Evolutionary conservation across 1,139 yeast genomes (phyloP).

Genomic region (Kluyveromyces marxianus): DNA sequence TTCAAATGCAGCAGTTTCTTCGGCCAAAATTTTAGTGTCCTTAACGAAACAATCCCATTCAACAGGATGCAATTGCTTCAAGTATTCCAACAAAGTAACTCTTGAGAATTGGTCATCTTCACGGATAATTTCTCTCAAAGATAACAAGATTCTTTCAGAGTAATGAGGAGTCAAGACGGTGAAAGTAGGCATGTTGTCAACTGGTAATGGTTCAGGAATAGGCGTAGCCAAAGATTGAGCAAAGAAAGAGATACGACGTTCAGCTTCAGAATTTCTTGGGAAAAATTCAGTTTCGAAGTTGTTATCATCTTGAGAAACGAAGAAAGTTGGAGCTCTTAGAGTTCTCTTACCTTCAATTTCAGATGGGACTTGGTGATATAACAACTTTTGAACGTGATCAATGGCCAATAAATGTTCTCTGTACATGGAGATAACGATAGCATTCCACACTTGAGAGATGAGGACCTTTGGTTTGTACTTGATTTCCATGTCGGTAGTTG

Average conservation of each 20-base stretch:
- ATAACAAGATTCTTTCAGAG: slow-evolving; percentile 89
- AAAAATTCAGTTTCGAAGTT: slow-evolving; percentile 90
- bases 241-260: slow-evolving; percentile 97
- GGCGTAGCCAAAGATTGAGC: slow-evolving; percentile 98
- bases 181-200: slow-evolving; percentile 98
- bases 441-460: slow-evolving; percentile 98
- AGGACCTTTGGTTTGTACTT: slow-evolving; percentile 97
- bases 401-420: slow-evolving; percentile 95
- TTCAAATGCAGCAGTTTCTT: slow-evolving; percentile 87
- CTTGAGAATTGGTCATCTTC: slow-evolving; percentile 98
- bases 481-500: slow-evolving; percentile 98
- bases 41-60: slow-evolving; percentile 99
- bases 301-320: slow-evolving; percentile 95
- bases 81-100: slow-evolving; percentile 89
- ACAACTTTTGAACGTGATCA: slow-evolving; percentile 94
- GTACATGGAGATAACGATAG: slow-evolving; percentile 96
- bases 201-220: slow-evolving; percentile 96
- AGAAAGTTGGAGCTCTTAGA: slow-evolving; percentile 96
- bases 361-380: slow-evolving; percentile 96
- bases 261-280: slow-evolving; percentile 96
- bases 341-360: slow-evolving; percentile 97
- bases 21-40: slow-evolving; percentile 96
- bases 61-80: slow-evolving; percentile 95
- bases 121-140: slow-evolving; percentile 94
- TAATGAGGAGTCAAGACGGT: slow-evolving; percentile 97